Conservation (phyloP, 1,284 basidiomycete genomes). For the Puccinia horiana region DNA sequence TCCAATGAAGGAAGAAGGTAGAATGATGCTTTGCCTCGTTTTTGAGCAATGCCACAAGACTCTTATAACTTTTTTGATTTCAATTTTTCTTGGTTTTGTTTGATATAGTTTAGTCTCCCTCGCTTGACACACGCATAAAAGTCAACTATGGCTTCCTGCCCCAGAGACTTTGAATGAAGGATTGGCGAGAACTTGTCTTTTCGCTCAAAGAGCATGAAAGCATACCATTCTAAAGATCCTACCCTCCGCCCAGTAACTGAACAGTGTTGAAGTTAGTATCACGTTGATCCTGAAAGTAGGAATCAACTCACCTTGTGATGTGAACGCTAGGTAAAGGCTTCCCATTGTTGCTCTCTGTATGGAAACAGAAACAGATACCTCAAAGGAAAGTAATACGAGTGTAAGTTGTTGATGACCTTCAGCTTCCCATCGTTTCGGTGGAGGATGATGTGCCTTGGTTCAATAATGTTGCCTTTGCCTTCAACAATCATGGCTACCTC, state of each 20-base stretch:
- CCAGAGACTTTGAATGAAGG: neutral
- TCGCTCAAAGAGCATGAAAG: neutral
- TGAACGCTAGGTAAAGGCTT: neutral
- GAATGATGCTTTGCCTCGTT: slow-evolving; percentile 53
- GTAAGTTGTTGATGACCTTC: neutral
- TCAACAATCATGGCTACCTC: neutral
- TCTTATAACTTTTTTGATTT: neutral
- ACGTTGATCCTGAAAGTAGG: too few species aligned
- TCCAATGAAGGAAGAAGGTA: slow-evolving; percentile 59
- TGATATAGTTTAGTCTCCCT: neutral
- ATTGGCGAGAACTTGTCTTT: neutral
- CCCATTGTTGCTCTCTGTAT: slow-evolving; percentile 11
- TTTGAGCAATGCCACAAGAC: neutral
- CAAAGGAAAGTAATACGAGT: neutral
- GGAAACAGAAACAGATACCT: slow-evolving; percentile 24
- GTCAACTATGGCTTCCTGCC: neutral
- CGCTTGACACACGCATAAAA: neutral
- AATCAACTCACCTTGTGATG: neutral
- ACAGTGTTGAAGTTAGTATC: neutral
- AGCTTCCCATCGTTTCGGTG: neutral
- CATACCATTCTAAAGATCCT: neutral
- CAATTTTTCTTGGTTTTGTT: neutral
- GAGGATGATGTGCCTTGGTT: neutral
- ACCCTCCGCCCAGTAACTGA: neutral
- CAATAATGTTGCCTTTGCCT: neutral